Percentiles rank a stretch among this genome's conserved stretches.
These are phyloP conservation scores for Aspergillus homomorphus DNA, from an alignment of 495 filamentous ascomycete genomes.

Conservation along the genomic window DNA sequence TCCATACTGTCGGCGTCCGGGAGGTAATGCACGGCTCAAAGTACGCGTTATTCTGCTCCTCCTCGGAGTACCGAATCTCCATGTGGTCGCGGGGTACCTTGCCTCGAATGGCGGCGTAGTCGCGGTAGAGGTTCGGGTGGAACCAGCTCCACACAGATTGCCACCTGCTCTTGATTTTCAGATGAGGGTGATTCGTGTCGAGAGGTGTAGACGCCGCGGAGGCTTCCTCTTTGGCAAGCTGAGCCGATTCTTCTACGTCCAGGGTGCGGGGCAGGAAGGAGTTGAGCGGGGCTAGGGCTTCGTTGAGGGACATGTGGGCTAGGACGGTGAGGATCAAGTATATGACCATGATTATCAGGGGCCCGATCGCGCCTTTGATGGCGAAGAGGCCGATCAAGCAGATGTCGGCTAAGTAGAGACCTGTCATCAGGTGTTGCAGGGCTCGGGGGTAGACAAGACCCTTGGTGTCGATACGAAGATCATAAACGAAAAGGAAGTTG, in stretches of 20 bases:
- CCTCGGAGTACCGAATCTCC: conserved; percentile 49
- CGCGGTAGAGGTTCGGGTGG: conserved; percentile 70
- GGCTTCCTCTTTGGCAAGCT: conserved; percentile 36
- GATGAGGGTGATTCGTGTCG: conserved; percentile 19
- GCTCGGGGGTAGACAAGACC: conserved; percentile 84
- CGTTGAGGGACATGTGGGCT: conserved; percentile 74
- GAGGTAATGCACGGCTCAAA: conserved; percentile 64
- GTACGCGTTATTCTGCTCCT: conserved; percentile 58
- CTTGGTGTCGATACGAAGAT: conserved; percentile 79
- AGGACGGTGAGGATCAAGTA: conserved; percentile 73
- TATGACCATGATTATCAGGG: conserved; percentile 73
- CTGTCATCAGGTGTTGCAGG: conserved; percentile 79
- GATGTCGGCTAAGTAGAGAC: conserved; percentile 77
- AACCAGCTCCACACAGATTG: conserved; percentile 62
- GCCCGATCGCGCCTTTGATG: conserved; percentile 65
- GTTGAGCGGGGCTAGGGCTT: conserved; percentile 68
- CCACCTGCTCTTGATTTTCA: conserved; percentile 7
- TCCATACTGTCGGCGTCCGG: conserved; percentile 62
- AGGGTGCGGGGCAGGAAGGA: conserved; percentile 66
- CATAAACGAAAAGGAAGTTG: conserved; percentile 86
- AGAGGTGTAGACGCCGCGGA: neutral
- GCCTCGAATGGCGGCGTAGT: conserved; percentile 64
- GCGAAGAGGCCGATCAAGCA: conserved; percentile 86
- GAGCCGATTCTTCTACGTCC: conserved; percentile 44
- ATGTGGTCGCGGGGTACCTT: conserved; percentile 62